These are phyloP conservation scores for Eucalyptus polybractea DNA, from an alignment of 345 rosid species.

Conservation along the genomic window DNA sequence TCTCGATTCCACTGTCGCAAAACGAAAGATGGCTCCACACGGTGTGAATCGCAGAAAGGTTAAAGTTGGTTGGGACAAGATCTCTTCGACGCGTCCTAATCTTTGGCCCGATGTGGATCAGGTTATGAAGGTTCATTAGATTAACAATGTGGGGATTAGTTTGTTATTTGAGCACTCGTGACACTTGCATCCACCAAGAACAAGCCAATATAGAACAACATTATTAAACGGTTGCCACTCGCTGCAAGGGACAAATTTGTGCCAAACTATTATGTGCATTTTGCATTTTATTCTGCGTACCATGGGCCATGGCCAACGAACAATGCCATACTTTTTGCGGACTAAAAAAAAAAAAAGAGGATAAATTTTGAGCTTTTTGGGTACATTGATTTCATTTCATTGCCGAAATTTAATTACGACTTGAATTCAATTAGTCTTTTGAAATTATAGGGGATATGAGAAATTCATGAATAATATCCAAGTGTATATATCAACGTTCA, in stretches of 20 bases:
- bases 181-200: not conserved
- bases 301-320: not conserved
- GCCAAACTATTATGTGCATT: not conserved
- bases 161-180: not conserved
- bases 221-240: not conserved
- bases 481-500: not conserved
- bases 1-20: not conserved
- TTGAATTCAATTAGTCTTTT: not conserved
- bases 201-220: not conserved
- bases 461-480: not conserved
- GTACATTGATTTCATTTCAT: not conserved
- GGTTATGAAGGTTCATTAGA: not conserved
- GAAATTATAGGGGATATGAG: not conserved
- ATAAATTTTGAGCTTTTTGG: not conserved
- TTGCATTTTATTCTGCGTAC: not conserved
- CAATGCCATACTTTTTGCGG: not conserved
- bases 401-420: not conserved
- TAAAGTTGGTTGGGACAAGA: not conserved
- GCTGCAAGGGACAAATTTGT: not conserved
- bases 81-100: not conserved
- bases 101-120: not conserved
- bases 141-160: not conserved
- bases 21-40: not conserved
- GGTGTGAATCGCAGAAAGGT: not conserved
- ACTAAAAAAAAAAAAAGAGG: not conserved